Base-by-base conservation (phyloP, 176 grass and related monocot genomes). In the Zoysia pacifica region DNA sequence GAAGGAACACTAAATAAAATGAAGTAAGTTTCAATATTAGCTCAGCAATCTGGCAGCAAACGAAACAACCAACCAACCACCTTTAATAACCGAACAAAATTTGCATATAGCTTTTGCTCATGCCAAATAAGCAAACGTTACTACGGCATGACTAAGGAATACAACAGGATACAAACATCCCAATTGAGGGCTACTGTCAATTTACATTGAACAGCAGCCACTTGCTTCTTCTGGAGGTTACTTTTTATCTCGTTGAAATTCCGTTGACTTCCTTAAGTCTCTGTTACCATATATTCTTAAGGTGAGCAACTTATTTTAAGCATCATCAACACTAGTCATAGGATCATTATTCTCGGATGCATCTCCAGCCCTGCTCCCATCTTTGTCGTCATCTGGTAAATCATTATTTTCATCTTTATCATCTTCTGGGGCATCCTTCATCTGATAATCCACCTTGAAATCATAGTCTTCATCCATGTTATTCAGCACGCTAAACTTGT, bases 361-460 rank as follows among this genome's bases (percentile, higher is more conserved):
- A 38, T 58, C 70, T 41, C 14, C 79, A 9, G 11, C 65, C 44
- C 51, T 59, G 20, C 67, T 69, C 67, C 12, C 73, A 38, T 65
- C 66, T 49, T 63, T 65, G 14, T 46, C 67, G 11, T 84, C 81
- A 0, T 12, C 11, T 4, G 43, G 56, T 20, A 36, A 44, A 76
- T 85, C 77, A 49, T 77, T 41, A n/a, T 9, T 11, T 36, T 72
- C 69, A 16, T 69, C 86, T 54, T 84, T 64, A 0, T 72, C 73
- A 35, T 70, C 80, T 4, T 79, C 75, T 13, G 46, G 70, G 0
- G 82, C 82, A 42, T 91, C 77, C 82, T 84, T 75, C 82, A 85
- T 84, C 12, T 76, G 77, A 44, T 89, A 89, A 81, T 89, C 82
- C 42, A 89, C 82, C 71, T 85, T 84, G 48, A 89, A 89, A 70